Conservation (phyloP, 2,329 filamentous ascomycete genomes). For the Parastagonospora avenae region DNA sequence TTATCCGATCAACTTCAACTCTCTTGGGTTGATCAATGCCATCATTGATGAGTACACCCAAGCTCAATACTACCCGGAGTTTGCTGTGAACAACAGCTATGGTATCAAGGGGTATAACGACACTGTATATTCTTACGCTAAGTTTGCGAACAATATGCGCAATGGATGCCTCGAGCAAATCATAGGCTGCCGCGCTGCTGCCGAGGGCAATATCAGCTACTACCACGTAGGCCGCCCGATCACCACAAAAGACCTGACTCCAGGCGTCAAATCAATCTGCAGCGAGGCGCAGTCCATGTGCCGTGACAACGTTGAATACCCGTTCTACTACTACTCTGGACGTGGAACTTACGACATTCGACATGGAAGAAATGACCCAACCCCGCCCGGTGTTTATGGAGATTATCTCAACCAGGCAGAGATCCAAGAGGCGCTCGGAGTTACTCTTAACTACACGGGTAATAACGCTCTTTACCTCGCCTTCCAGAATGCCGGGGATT, state of each 20-base stretch:
- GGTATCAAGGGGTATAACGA: constrained; percentile 62
- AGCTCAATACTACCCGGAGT: constrained; percentile 56
- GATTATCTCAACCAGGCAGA: constrained; percentile 63
- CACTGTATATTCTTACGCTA: constrained; percentile 64
- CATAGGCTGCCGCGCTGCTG: constrained; percentile 55
- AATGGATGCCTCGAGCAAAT: constrained; percentile 58
- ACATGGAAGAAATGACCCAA: constrained; percentile 61
- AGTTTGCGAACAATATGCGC: constrained; percentile 57
- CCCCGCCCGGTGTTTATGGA: constrained; percentile 55
- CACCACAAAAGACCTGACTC: constrained; percentile 32
- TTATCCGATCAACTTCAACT: constrained; percentile 59
- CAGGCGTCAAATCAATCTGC: constrained; percentile 52
- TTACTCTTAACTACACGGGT: constrained; percentile 64
- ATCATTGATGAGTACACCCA: constrained; percentile 54
- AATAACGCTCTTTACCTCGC: constrained; percentile 57
- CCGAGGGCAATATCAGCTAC: constrained; percentile 40
- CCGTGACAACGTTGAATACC: constrained; percentile 60
- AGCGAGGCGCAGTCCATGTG: constrained; percentile 61
- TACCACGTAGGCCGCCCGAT: constrained; percentile 22
- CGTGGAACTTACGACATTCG: constrained; percentile 60
- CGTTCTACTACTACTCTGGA: constrained; percentile 60
- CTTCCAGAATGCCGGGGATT: constrained; percentile 58
- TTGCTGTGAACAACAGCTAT: constrained; percentile 62
- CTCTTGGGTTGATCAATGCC: constrained; percentile 60
- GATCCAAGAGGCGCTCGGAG: constrained; percentile 65